Evolutionary conservation across 352 stramenopile species (phyloP).

Genomic region (Phytophthora pisi): DNA sequence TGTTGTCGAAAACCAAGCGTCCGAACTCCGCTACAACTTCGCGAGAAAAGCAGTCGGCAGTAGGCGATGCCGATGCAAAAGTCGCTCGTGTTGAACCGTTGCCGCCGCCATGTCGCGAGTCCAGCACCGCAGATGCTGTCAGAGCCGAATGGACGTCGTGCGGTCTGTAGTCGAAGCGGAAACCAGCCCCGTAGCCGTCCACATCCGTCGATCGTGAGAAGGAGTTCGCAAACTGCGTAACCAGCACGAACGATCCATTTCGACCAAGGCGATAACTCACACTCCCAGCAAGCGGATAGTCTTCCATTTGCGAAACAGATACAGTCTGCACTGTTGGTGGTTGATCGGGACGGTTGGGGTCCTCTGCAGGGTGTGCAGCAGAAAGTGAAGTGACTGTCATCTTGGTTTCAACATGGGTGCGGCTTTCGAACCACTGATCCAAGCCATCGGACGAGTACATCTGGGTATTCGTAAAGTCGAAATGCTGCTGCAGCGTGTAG

Average conservation of each 20-base stretch:
- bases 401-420: conserved; percentile 41
- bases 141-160: conserved; percentile 21
- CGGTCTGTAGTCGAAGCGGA: conserved; percentile 24
- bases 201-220: conserved; percentile 42
- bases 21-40: conserved; percentile 18
- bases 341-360: neutral
- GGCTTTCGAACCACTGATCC: conserved; percentile 52
- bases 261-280: conserved; percentile 48
- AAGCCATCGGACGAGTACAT: conserved; percentile 55
- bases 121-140: conserved; percentile 29
- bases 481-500: conserved; percentile 56
- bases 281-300: conserved; percentile 59
- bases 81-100: conserved; percentile 32
- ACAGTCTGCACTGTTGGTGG: conserved; percentile 20
- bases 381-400: conserved; percentile 33
- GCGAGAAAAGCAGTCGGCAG: conserved; percentile 25
- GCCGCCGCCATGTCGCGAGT: conserved; percentile 22
- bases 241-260: conserved; percentile 47
- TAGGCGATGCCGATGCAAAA: conserved; percentile 21
- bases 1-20: conserved; percentile 25
- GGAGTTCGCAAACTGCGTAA: conserved; percentile 49
- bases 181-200: conserved; percentile 16
- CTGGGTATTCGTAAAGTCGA: conserved; percentile 59
- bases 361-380: neutral
- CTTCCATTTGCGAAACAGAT: conserved; percentile 39